Evolutionary conservation across 352 stramenopile species (phyloP).

Genomic region (Globisporangium parvum): DNA sequence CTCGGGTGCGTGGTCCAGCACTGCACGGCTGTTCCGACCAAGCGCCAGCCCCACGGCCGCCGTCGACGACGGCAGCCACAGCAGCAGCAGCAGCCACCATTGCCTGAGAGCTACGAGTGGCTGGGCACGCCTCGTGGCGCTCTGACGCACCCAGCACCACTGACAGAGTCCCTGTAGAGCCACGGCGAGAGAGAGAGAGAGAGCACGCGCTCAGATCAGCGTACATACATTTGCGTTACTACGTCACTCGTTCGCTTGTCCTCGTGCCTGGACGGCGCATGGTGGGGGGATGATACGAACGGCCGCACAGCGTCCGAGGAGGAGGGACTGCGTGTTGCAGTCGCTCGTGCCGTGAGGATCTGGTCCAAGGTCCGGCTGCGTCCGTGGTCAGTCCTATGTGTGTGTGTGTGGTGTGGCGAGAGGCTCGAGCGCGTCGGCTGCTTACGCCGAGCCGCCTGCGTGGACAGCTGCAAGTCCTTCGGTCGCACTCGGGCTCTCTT

Average conservation of each 20-base stretch:
- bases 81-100: not conserved
- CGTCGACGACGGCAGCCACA: not conserved
- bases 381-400: not conserved
- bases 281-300: not conserved
- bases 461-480: slow-evolving; percentile 23
- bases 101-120: not conserved
- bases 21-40: not conserved
- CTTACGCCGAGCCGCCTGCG: slow-evolving; percentile 11
- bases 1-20: slow-evolving; percentile 24
- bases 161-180: no score
- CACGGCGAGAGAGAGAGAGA: not conserved
- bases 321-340: not conserved
- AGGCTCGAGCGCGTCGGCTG: not conserved
- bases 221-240: slow-evolving; percentile 1
- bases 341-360: not conserved
- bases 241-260: not conserved
- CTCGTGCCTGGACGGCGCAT: not conserved
- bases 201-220: not conserved
- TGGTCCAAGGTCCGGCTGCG: not conserved
- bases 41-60: not conserved
- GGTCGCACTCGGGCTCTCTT: slow-evolving; percentile 7
- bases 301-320: not conserved
- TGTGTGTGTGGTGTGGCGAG: not conserved
- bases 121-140: no score
- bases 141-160: no score